Evolutionary conservation across 139 green algal species (phyloP).

Genomic region (Haematococcus lacustris): DNA sequence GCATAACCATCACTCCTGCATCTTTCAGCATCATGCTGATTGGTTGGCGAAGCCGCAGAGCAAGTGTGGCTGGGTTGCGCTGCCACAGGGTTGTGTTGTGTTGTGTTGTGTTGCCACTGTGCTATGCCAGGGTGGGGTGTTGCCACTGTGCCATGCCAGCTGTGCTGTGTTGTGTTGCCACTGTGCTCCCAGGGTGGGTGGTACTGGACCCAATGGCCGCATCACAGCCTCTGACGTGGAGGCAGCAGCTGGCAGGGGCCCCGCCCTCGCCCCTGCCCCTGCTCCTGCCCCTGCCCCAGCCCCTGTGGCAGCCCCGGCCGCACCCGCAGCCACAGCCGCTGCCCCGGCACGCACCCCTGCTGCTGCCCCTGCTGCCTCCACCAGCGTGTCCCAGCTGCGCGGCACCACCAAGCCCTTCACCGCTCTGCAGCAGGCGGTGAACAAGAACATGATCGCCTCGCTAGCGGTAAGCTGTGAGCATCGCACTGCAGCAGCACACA

Average conservation of each 20-base stretch:
- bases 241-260: conserved; percentile 41
- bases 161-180: too few relatives aligned
- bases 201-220: conserved; percentile 82
- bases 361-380: conserved; percentile 30
- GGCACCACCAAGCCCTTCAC: conserved; percentile 88
- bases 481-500: too few relatives aligned
- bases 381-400: conserved; percentile 73
- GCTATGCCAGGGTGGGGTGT: not conserved
- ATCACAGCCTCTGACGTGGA: conserved; percentile 94
- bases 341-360: conserved; percentile 28
- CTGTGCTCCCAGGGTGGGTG: conserved; percentile 40
- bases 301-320: conserved; percentile 32
- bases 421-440: conserved; percentile 82
- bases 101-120: not conserved
- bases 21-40: too few relatives aligned
- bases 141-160: too few relatives aligned
- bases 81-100: too few relatives aligned
- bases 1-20: too few relatives aligned
- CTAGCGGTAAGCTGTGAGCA: conserved; percentile 86
- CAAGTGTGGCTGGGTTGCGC: too few relatives aligned
- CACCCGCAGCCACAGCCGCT: conserved; percentile 13
- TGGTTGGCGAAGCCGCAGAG: too few relatives aligned
- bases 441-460: conserved; percentile 89
- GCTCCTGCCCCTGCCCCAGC: conserved; percentile 34
- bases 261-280: conserved; percentile 30